Conservation (phyloP, 306 rosid genomes). For the Inga oerstediana region DNA sequence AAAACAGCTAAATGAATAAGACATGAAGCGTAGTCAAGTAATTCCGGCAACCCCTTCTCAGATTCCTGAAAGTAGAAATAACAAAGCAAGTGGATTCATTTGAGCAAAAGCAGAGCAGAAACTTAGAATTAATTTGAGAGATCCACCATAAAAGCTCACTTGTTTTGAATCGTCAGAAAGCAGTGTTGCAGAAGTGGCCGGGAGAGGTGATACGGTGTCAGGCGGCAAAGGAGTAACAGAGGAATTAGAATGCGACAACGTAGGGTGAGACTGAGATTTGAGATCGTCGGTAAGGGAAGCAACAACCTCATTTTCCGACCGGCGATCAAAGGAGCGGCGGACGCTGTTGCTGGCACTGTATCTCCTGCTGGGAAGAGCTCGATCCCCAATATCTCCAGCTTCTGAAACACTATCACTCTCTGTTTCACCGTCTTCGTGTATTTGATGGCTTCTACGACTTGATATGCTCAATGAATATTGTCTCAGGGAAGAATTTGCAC, state of each 20-base stretch:
- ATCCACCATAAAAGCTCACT: conserved; percentile 41
- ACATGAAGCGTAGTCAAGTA: conserved; percentile 44
- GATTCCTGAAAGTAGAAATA: conserved; percentile 44
- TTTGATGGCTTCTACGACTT: conserved; percentile 36
- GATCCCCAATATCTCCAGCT: conserved; percentile 91
- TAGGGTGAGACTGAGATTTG: conserved; percentile 29
- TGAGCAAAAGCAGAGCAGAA: neutral
- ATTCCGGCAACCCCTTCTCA: conserved; percentile 34
- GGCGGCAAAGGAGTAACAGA: conserved; percentile 47
- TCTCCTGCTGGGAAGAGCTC: conserved; percentile 64
- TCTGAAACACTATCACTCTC: conserved; percentile 68
- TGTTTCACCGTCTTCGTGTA: conserved; percentile 45
- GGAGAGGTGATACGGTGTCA: conserved; percentile 35
- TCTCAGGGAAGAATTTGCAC: conserved; percentile 51
- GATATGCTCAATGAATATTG: conserved; percentile 58
- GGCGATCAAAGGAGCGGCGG: conserved; percentile 45
- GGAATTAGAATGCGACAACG: conserved; percentile 24
- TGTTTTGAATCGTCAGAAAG: conserved; percentile 45
- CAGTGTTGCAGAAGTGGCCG: conserved; percentile 34
- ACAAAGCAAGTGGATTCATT: neutral
- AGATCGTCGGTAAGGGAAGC: conserved; percentile 43
- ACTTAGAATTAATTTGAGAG: neutral
- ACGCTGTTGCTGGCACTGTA: conserved; percentile 51
- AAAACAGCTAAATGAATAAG: conserved; percentile 47
- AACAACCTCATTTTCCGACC: conserved; percentile 48